Evolutionary conservation across 768 basidiomycete genomes (phyloP).

Genomic region (Hortiboletus flavorubellus): DNA sequence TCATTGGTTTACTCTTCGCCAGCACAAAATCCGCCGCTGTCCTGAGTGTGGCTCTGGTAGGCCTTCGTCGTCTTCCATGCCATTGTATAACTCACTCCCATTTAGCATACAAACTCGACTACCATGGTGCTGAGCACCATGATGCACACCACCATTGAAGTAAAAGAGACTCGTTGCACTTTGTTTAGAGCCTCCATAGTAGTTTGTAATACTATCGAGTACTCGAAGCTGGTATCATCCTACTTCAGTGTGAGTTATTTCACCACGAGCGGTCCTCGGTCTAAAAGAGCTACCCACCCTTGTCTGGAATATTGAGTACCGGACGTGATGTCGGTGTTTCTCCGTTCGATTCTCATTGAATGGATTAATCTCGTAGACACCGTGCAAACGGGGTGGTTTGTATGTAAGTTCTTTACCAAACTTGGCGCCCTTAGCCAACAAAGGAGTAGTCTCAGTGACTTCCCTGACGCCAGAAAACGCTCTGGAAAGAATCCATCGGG

Average conservation of each 20-base stretch:
- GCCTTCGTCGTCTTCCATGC: conserved; percentile 24
- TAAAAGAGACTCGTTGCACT: conserved; percentile 2
- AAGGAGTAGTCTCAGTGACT: background rate
- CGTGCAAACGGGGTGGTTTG: no score
- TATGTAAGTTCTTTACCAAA: background rate
- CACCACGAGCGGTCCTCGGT: background rate
- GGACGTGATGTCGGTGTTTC: background rate
- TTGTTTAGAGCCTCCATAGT: conserved; percentile 17
- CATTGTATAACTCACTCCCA: conserved; percentile 4
- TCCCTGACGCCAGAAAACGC: conserved; percentile 21
- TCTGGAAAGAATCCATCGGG: conserved; percentile 35
- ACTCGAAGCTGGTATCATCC: background rate
- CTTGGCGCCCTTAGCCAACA: conserved; percentile 41
- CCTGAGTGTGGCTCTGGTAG: conserved; percentile 90
- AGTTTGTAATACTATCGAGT: conserved; percentile 10
- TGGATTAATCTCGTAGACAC: no score
- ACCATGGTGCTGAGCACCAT: conserved; percentile 55
- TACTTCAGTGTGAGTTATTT: background rate
- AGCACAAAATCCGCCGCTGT: conserved; percentile 76
- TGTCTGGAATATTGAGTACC: background rate
- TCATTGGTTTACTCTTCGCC: conserved; percentile 71
- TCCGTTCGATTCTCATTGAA: background rate
- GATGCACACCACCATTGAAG: conserved; percentile 45
- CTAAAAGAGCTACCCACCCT: background rate
- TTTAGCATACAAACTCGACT: conserved; percentile 72